These are phyloP conservation scores for Prunus campanulata DNA, from an alignment of 306 rosid species.

Conservation along the genomic window DNA sequence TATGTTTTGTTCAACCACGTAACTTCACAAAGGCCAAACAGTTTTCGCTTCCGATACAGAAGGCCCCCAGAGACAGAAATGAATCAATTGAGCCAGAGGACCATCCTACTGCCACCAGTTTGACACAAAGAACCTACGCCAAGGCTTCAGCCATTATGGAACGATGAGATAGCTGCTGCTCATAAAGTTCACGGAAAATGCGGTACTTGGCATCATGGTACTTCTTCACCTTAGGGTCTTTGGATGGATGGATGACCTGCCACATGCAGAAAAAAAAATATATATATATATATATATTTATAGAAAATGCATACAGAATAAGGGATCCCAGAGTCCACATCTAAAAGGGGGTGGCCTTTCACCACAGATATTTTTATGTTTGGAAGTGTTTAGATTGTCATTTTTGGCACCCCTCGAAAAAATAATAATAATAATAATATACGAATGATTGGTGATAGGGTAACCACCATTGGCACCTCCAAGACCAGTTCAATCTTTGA, in stretches of 20 bases:
- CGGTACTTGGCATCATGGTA: conserved; percentile 84
- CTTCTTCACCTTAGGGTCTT: conserved; percentile 76
- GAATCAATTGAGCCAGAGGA: not conserved
- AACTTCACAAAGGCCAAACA: not conserved
- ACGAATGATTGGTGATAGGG: not conserved
- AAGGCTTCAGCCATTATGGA: conserved; percentile 74
- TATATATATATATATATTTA: not conserved
- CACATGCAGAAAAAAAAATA: conserved; percentile 5
- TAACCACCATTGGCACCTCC: not conserved
- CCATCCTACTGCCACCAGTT: conserved; percentile 4
- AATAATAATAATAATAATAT: not conserved
- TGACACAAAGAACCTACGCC: conserved; percentile 31
- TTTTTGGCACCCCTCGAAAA: not conserved
- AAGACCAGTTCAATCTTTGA: not conserved
- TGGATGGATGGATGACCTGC: conserved; percentile 84
- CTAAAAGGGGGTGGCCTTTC: too few relatives aligned
- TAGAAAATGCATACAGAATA: conserved; percentile 3
- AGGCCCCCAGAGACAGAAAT: not conserved
- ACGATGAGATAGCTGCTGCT: conserved; percentile 75
- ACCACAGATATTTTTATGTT: too few relatives aligned
- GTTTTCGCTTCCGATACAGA: not conserved
- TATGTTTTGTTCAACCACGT: not conserved
- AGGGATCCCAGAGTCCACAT: not conserved
- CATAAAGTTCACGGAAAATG: conserved; percentile 73
- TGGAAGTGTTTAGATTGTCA: too few relatives aligned